These are phyloP conservation scores for Lactuca saligna DNA, from an alignment of 129 eudicot genomes.

Conservation along the genomic window DNA sequence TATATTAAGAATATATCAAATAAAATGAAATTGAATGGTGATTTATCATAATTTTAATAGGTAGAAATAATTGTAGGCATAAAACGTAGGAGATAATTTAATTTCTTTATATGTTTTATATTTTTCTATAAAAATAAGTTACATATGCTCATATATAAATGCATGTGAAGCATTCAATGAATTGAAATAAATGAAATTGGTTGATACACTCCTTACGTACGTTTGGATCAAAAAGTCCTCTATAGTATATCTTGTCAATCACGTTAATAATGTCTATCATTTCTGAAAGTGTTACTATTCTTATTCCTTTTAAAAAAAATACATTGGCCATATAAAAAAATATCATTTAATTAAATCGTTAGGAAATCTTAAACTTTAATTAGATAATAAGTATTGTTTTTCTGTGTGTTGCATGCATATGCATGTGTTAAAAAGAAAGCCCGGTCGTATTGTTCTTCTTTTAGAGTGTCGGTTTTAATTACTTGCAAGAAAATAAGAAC, in stretches of 20 bases:
- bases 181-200: slow-evolving; percentile 16
- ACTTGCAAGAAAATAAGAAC: background rate
- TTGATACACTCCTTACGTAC: slow-evolving; percentile 5
- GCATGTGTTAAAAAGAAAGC: background rate
- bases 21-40: too few species aligned
- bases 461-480: background rate
- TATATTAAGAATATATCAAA: too few species aligned
- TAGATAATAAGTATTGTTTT: background rate
- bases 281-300: too few species aligned
- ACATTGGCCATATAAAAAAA: background rate
- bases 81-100: too few species aligned
- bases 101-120: too few species aligned
- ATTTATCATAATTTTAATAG: too few species aligned
- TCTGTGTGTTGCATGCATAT: background rate
- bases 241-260: too few species aligned
- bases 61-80: too few species aligned
- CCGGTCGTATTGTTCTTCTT: background rate
- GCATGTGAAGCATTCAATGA: slow-evolving; percentile 6
- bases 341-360: background rate
- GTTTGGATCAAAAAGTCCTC: too few species aligned
- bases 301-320: too few species aligned
- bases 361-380: background rate
- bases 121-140: background rate
- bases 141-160: background rate
- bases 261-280: too few species aligned